Conservation (phyloP, 768 basidiomycete genomes). For the Tricholoma sp. region DNA sequence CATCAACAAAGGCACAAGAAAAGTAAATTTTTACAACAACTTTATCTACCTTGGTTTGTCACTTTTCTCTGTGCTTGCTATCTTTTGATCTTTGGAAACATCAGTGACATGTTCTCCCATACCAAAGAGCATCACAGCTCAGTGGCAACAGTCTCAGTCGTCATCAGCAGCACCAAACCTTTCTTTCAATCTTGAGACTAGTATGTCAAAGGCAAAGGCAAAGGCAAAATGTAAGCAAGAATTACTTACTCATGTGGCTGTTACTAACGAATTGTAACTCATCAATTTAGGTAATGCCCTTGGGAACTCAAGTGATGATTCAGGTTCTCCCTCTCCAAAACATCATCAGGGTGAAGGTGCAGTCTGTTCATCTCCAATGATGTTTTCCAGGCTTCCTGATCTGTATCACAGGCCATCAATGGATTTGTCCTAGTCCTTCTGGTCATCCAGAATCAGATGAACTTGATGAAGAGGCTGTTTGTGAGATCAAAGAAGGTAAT, state of each 20-base stretch:
- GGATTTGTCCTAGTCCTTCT: not conserved
- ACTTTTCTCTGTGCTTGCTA: not conserved
- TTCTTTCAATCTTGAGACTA: not conserved
- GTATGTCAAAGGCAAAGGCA: not conserved
- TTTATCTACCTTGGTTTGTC: not conserved
- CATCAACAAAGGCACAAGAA: too few relatives aligned
- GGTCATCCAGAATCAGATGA: not conserved
- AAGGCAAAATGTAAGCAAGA: not conserved
- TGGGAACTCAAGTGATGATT: not conserved
- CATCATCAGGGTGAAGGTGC: too few relatives aligned
- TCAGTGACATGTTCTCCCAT: not conserved
- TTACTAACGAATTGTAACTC: not conserved
- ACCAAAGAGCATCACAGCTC: not conserved
- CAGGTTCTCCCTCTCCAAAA: not conserved
- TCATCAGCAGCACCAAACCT: not conserved
- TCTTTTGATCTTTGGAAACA: too few relatives aligned
- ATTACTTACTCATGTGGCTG: not conserved
- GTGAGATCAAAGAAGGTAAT: not conserved
- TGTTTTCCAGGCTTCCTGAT: not conserved
- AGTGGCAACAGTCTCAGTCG: not conserved
- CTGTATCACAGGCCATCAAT: not conserved
- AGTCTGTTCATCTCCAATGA: not conserved
- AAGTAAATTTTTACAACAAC: not conserved
- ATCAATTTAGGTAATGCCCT: not conserved
- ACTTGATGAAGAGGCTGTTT: not conserved